Percentiles rank a stretch among this genome's conserved stretches.
phyloP scores from a whole-genome alignment of 176 grass and related monocot genomes.

The Chrysopogon serrulatus region DNA sequence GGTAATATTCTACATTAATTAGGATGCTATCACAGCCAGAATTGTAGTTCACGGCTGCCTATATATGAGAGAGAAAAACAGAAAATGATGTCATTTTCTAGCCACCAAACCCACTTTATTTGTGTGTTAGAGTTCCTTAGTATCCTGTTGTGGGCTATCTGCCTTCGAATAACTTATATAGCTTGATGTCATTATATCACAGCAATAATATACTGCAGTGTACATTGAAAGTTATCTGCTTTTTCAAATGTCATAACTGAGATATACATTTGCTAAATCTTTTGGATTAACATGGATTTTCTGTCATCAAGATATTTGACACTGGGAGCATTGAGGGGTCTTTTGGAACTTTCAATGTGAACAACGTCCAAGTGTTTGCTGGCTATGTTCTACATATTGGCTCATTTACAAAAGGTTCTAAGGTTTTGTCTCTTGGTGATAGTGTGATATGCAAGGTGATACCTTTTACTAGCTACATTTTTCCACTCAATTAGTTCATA shows the following conservation, averaged over 20 bases:
- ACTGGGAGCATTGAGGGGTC: conserved; percentile 80
- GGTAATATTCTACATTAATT: neutral
- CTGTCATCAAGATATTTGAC: conserved; percentile 79
- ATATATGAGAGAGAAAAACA: neutral
- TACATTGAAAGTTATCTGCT: neutral
- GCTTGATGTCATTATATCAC: neutral
- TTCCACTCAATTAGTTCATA: neutral
- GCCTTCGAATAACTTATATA: neutral
- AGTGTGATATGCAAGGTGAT: conserved; percentile 79
- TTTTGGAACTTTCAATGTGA: conserved; percentile 82
- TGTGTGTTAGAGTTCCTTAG: neutral
- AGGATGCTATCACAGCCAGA: neutral
- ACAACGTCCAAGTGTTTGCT: conserved; percentile 83
- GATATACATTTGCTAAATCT: neutral
- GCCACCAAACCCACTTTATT: neutral
- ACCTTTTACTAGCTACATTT: neutral
- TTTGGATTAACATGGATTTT: conserved; percentile 7
- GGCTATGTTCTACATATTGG: conserved; percentile 91
- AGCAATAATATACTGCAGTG: neutral
- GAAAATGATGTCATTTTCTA: neutral
- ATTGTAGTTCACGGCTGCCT: neutral
- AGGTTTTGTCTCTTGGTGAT: conserved; percentile 58
- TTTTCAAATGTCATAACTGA: neutral
- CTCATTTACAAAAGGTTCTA: conserved; percentile 44
- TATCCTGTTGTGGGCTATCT: neutral